Evolutionary conservation across 2,329 filamentous ascomycete genomes (phyloP).

Genomic region (Neofusicoccum umdonicola): DNA sequence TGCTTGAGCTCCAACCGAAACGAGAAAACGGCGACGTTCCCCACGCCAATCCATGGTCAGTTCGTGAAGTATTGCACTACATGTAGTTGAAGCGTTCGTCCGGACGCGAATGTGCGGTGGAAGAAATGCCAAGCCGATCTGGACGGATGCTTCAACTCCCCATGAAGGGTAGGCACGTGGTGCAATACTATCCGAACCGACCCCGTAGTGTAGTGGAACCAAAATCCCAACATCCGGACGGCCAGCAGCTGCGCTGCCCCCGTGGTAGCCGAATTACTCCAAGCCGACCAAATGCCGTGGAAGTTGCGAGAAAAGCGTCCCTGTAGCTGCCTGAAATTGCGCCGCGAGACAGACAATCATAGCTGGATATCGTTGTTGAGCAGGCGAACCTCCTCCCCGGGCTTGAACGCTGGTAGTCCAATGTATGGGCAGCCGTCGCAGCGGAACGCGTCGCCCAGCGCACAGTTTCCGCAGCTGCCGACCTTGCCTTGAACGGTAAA

Average conservation of each 20-base stretch:
- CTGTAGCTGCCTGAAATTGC: conserved; percentile 1
- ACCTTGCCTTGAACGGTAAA: conserved; percentile 98
- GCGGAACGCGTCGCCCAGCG: conserved; percentile 77
- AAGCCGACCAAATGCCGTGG: conserved; percentile 1
- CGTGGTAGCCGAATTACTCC: neutral
- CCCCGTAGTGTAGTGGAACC: no score
- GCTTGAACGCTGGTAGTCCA: conserved; percentile 92
- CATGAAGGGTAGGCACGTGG: no score
- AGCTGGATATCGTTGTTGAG: conserved; percentile 84
- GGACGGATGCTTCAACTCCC: no score
- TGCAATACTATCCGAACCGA: no score
- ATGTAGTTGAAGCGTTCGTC: no score
- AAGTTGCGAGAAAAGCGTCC: neutral
- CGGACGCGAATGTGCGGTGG: no score
- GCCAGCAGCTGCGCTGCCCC: neutral
- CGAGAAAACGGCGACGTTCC: no score
- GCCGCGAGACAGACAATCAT: conserved; percentile 37
- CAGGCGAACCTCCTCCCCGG: conserved; percentile 87
- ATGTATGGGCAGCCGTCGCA: conserved; percentile 76
- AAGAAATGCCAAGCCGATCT: no score
- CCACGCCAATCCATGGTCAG: no score
- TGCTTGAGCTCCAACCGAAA: no score
- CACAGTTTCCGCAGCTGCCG: conserved; percentile 91
- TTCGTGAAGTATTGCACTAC: no score
- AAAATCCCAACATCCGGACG: no score